These are phyloP conservation scores for Thielaviopsis populi DNA, from an alignment of 2,329 filamentous ascomycete species.

Conservation along the genomic window DNA sequence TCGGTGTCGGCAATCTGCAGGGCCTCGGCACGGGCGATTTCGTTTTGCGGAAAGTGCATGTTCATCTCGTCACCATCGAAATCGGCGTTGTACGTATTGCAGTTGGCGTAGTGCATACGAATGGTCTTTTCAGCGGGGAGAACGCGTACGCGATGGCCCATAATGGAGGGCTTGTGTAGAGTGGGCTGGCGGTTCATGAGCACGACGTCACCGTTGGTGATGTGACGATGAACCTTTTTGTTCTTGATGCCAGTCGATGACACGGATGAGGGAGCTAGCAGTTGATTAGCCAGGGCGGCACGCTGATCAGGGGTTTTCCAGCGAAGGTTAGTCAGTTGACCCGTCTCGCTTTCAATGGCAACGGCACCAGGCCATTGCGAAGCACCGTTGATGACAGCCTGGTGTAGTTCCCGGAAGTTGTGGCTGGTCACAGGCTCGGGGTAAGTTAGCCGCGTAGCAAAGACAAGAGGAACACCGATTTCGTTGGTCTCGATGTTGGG, in stretches of 20 bases:
- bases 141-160: slow-evolving; percentile 89
- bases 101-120: slow-evolving; percentile 99
- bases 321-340: slow-evolving; percentile 74
- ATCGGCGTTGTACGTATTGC: slow-evolving; percentile 98
- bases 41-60: slow-evolving; percentile 98
- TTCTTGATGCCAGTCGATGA: slow-evolving; percentile 62
- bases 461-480: slow-evolving; percentile 95
- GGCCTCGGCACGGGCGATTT: slow-evolving; percentile 83
- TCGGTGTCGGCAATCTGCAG: slow-evolving; percentile 90
- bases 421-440: slow-evolving; percentile 94
- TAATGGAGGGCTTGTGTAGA: slow-evolving; percentile 95
- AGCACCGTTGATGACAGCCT: slow-evolving; percentile 87
- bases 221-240: slow-evolving; percentile 92
- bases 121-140: slow-evolving; percentile 91
- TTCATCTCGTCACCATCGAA: slow-evolving; percentile 99
- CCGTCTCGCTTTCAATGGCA: slow-evolving; percentile 90
- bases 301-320: slow-evolving; percentile 82
- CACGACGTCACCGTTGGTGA: slow-evolving; percentile 93
- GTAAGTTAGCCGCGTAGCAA: slow-evolving; percentile 89
- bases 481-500: slow-evolving; percentile 98
- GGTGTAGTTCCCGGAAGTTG: slow-evolving; percentile 90
- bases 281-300: slow-evolving; percentile 76
- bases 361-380: slow-evolving; percentile 89
- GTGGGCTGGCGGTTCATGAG: slow-evolving; percentile 98
- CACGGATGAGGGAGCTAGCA: slow-evolving; percentile 69